Evolutionary conservation across 495 filamentous ascomycete species (phyloP).

Genomic region (Podospora didyma): DNA sequence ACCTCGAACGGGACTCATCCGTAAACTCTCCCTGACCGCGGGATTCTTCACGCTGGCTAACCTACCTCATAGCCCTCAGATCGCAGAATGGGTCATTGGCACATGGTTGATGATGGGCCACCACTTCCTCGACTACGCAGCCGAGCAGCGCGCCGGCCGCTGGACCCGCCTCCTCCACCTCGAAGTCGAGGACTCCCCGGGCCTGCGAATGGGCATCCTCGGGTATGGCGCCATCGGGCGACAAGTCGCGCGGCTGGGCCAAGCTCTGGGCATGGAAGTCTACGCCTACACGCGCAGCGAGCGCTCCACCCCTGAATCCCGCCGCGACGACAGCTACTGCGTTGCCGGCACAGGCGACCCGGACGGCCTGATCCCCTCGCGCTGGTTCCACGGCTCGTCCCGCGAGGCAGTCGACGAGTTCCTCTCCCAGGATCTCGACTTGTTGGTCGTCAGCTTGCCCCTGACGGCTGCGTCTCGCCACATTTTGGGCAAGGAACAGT

Average conservation of each 20-base stretch:
- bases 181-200: conserved; percentile 24
- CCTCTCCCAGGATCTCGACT: conserved; percentile 64
- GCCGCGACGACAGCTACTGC: conserved; percentile 62
- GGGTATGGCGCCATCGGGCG: conserved; percentile 54
- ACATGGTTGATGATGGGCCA: conserved; percentile 34
- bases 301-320: conserved; percentile 48
- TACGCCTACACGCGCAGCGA: conserved; percentile 75
- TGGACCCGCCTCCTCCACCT: conserved; percentile 2
- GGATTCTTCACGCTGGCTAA: too few relatives aligned
- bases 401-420: conserved; percentile 61
- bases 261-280: conserved; percentile 74
- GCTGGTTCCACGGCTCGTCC: conserved; percentile 68
- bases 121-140: conserved; percentile 21
- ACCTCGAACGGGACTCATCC: conserved; percentile 29
- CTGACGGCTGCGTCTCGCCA: conserved; percentile 63
- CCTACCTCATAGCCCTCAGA: conserved; percentile 27
- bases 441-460: conserved; percentile 71
- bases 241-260: conserved; percentile 65
- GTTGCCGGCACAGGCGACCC: conserved; percentile 74
- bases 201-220: conserved; percentile 36
- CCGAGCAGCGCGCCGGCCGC: conserved; percentile 12
- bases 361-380: conserved; percentile 64
- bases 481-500: conserved; percentile 61
- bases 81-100: conserved; percentile 43
- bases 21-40: neutral